Base-by-base conservation (phyloP, 768 basidiomycete species). In the Panellus pusillus region DNA sequence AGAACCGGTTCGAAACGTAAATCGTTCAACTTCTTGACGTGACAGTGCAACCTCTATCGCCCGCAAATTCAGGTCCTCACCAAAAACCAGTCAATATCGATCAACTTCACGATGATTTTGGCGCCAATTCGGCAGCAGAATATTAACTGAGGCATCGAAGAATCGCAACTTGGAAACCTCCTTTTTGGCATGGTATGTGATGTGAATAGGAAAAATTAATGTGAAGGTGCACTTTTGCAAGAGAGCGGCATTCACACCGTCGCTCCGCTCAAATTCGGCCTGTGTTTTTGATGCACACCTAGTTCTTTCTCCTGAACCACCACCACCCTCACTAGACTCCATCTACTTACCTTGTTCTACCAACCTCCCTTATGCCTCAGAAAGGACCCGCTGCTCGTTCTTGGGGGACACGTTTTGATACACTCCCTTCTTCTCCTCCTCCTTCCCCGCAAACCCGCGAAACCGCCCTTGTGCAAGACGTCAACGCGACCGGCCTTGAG, bases 401-500 rank as follows among this genome's bases (percentile, higher is more conserved):
- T 54, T 89, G 87, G 87, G 86, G 86, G 38, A 86, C 84, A 60
- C 86, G 86, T 65, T 88, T 84, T 54, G 85, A 87, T 67, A 78
- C 82, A 42, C 76, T 89, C 47, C 74, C 76, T 24, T 72, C 79
- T 42, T 76, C 80, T 45, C 72, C 80, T 19, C 65, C 74, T 47
- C 71, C 79, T 49, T 75, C 71, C 50, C 59, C 69, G 65, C 36
- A 47, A 19, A 39, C 55, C 19, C 54, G 47, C 48, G 56, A 56
- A 51, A 24, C 61, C 41, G 55, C 43, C 50, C 55, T 57, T 45
- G 49, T 39, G 18, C 63, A 62, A 35, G 50, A 63, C 48, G 31
- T 58, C 31, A 29, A 56, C 53, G 35, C 51, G 19, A 37, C 60
- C 50, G 32, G 53, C 44, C 54, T 62, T 20, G 67, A 69, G 52